Evolutionary conservation across 2,329 filamentous ascomycete genomes (phyloP), one percentile per base, ranked within the genome.

Genomic region (Periglandula ipomoeae): DNA sequence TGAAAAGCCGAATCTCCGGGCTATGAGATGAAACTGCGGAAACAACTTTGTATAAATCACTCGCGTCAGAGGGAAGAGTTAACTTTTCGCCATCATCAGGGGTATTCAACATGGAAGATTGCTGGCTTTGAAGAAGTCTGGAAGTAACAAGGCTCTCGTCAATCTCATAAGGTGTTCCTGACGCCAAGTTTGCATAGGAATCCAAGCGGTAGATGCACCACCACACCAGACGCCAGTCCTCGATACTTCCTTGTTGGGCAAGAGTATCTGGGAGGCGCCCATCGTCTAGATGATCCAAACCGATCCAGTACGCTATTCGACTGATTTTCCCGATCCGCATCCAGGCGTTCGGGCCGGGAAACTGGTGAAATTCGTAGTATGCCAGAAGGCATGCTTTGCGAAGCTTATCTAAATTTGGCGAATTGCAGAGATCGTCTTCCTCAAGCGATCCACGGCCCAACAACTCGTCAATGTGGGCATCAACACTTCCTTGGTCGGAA

Each of bases 171-270:
- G 52, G 52, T 34, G 49, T 54, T 9, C 53, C 53, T 0, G 53
- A 38, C 0, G 53, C 37, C 3, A 55, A 41, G 15, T 52, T 54
- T n/a, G 50, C 44, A 41, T 54, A 55, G 0, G 53, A 54, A 24
- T 55, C 53, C 19, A 55, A 50, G 32, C 50, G 46, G 39, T 52
- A 55, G 15, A 55, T 51, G 46, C 50, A 51, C 53, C 53, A 55
- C 52, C 52, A 55, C 6, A 54, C 23, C 4, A 52, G 47, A 4
- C 53, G 52, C 53, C 53, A 55, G 20, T 54, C 53, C 11, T 55
- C 46, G 46, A 46, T 39, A 26, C 46, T 20, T 17, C 52, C 47
- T 13, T 37, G 26, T 40, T 45, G 43, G 44, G 13, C 22, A 34
- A 15, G 35, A n/a, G 44, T 27, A 20, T 41, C 15, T 45, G 49